phyloP scores from a whole-genome alignment of 208 protist genomes.

The Trypanosomatidae sp. region DNA sequence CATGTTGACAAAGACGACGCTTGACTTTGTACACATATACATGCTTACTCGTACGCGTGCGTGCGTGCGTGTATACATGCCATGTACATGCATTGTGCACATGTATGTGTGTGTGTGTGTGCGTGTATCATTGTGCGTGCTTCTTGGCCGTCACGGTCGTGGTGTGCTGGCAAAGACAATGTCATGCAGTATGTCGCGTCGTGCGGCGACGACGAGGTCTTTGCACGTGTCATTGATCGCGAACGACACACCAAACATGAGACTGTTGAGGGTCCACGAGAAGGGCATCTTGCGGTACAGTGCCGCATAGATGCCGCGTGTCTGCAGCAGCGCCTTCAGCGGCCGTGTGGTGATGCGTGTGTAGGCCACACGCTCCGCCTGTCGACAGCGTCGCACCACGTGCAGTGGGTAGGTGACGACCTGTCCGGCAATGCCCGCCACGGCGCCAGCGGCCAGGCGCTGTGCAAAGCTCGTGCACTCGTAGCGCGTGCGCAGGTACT shows the following conservation, averaged over 20 bases:
- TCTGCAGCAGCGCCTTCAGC: constrained; percentile 27
- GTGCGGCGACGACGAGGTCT: constrained; percentile 31
- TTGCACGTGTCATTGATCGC: constrained; percentile 65
- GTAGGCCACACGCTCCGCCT: constrained; percentile 50
- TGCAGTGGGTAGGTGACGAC: constrained; percentile 80
- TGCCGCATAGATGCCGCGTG: constrained; percentile 21
- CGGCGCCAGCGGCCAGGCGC: constrained; percentile 48
- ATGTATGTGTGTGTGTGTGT: not conserved
- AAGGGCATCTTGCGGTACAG: constrained; percentile 70
- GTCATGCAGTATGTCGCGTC: constrained; percentile 53
- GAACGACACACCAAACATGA: constrained; percentile 73
- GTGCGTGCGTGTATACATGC: no score
- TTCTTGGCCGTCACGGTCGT: no score
- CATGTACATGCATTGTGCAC: no score
- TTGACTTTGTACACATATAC: no score
- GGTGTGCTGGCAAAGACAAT: constrained; percentile 17
- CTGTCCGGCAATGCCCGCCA: constrained; percentile 61
- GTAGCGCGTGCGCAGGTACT: constrained; percentile 62
- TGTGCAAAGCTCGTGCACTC: constrained; percentile 46
- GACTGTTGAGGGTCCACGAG: constrained; percentile 39
- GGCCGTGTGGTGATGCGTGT: constrained; percentile 12
- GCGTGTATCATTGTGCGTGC: not conserved
- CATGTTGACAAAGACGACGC: no score
- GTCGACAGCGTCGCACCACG: constrained; percentile 69
- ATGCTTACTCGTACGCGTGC: no score